Evolutionary conservation across 2,329 filamentous ascomycete genomes (phyloP), one percentile per base, ranked within the genome.

Genomic region (Passalora sequoiae): DNA sequence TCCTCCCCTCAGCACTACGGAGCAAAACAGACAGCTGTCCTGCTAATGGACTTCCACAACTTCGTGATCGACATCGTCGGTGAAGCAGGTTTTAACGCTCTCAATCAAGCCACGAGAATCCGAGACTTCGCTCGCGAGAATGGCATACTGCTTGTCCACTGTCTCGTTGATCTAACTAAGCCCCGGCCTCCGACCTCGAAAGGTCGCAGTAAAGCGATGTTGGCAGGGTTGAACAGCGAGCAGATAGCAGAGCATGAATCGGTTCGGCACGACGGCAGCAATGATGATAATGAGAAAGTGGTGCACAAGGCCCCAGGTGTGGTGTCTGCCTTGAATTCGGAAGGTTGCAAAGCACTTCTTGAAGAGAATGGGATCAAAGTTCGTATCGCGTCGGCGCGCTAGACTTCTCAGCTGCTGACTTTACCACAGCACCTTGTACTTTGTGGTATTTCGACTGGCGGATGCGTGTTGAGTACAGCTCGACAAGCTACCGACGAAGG

Each of bases 21-120:
- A 10, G 29, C 40, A 9, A n/a, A 16, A 1, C 46, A 50, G 17
- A 53, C 50, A n/a, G 50, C 50, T 3, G 35, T 53, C 6, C 33
- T 53, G 5, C 40, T 53, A 1, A 25, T 53, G 16, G 50, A 53
- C 39, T 53, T 38, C 42, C 50, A 53, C 27, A 30, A 29, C 33
- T 42, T 50, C 40, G 39, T 43, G 29, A 33, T 53, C 16, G 20
- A 20, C 5, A 17, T 20, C 8, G 40, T 29, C 20, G 40, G 31
- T 19, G 15, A 20, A 6, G 4, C 6, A 5, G 43, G 38, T 6
- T 3, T 16, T 19, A 10, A 32, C 3, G 47, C 44, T 10, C 4
- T 43, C 7, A 9, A 29, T 4, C 28, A 27, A 39, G 50, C 50
- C 3, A 17, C 4, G 2, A 7, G 10, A 3, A 21, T 53, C 29